Evolutionary conservation across 2,329 filamentous ascomycete species (phyloP).

Genomic region (Talaromyces marneffei): DNA sequence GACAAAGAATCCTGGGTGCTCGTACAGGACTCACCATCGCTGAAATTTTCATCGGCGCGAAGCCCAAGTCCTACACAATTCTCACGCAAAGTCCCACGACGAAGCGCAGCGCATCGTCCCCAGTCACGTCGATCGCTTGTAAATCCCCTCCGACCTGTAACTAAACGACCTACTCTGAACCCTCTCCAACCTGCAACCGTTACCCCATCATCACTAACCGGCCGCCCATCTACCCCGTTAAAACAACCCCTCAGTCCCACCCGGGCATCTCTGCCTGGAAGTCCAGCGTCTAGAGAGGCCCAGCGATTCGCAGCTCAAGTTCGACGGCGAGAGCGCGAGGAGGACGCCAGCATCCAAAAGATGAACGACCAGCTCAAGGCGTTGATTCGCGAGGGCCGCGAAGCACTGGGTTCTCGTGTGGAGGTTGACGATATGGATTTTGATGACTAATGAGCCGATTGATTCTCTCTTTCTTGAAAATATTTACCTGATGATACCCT

Average conservation of each 20-base stretch:
- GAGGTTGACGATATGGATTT: slow-evolving; percentile 51
- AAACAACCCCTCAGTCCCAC: slow-evolving; percentile 23
- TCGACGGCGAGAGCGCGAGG: slow-evolving; percentile 66
- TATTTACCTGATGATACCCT: background rate
- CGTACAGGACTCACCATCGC: slow-evolving; percentile 37
- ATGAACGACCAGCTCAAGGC: slow-evolving; percentile 74
- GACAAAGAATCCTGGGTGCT: slow-evolving; percentile 63
- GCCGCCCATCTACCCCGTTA: slow-evolving; percentile 22
- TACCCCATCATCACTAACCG: slow-evolving; percentile 15
- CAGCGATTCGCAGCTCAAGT: slow-evolving; percentile 67
- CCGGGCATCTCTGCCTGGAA: slow-evolving; percentile 21
- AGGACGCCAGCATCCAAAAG: slow-evolving; percentile 70
- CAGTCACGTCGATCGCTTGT: slow-evolving; percentile 22
- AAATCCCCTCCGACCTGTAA: slow-evolving; percentile 20
- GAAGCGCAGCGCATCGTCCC: slow-evolving; percentile 20
- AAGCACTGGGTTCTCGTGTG: slow-evolving; percentile 71
- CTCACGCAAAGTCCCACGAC: slow-evolving; percentile 22
- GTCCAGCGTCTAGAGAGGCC: slow-evolving; percentile 52
- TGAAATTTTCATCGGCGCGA: slow-evolving; percentile 9
- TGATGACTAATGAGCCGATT: slow-evolving; percentile 22
- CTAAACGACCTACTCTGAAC: slow-evolving; percentile 20
- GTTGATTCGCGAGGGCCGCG: slow-evolving; percentile 83
- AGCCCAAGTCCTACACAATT: slow-evolving; percentile 18
- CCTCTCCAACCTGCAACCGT: slow-evolving; percentile 5
- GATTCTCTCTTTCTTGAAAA: background rate